Evolutionary conservation across 345 rosid genomes (phyloP), one percentile per base, ranked within the genome.

Genomic region (Salix arbutifolia): DNA sequence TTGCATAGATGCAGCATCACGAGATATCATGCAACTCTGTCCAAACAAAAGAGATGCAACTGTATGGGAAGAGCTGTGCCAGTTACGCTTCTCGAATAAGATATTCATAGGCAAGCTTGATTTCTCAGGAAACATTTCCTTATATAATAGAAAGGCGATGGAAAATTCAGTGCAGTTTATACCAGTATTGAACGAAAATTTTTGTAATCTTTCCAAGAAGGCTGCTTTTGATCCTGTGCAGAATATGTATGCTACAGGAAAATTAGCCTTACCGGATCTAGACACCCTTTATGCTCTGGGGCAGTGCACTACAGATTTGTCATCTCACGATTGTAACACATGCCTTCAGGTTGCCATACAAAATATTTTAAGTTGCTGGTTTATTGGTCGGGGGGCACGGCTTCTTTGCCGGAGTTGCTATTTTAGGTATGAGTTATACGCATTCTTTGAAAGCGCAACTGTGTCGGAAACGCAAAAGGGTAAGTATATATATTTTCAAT

Each of bases 51-150:
- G 16, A 1, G 80, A 82, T 61, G 89, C 83, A 0, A 17, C 53
- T 14, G 78, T 84, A 10, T 84, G 86, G 87, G 86, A 86, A 61
- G 87, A 86, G 44, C 4, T 1, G 0, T 86, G 89, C 71, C 87
- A 82, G 37, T 66, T 84, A 77, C 81, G 79, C 50, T 84, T 82
- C 76, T 78, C 86, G 5, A 19, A 66, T 23, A 6, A 8, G 33
- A 46, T 77, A 64, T 84, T 86, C 75, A 17, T 78, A 2, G 81
- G 87, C 56, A 72, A 26, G 12, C 76, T 86, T 75, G 50, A 82
- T 67, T 40, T 71, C 16, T 52, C 72, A n/a, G 82, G 84, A 65
- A 84, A 86, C 48, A 8, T 62, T 35, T 37, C 67, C 3, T 31
- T 77, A 64, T 30, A 42, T 7, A 84, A 86, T 53, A 3, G 3